Conservation (phyloP, 352 stramenopile species). For the Phytopythium montanum region DNA sequence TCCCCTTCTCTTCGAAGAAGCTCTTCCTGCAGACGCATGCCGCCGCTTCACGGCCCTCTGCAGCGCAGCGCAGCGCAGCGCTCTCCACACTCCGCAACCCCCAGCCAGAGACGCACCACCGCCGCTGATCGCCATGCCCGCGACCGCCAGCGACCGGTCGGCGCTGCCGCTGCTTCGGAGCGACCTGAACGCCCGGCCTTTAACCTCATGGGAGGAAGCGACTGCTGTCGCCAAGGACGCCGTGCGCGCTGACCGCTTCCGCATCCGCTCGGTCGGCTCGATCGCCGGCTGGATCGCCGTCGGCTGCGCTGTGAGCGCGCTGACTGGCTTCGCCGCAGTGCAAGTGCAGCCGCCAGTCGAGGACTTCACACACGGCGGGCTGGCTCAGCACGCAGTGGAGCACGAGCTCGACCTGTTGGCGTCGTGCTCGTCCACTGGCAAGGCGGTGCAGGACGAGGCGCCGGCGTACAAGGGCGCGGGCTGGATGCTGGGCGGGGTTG, state of each 20-base stretch:
- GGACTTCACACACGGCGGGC: slow-evolving; percentile 37
- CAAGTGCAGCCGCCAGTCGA: slow-evolving; percentile 15
- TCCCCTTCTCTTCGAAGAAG: slow-evolving; percentile 5
- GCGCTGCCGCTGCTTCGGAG: slow-evolving; percentile 21
- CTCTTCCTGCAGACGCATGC: no score
- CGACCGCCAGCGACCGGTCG: slow-evolving; percentile 5
- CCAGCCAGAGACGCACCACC: not conserved
- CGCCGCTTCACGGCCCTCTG: not conserved
- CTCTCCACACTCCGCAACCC: not conserved
- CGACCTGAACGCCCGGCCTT: not conserved
- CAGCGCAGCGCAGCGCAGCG: not conserved
- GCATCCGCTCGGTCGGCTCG: slow-evolving; percentile 31
- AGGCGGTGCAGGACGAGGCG: slow-evolving; percentile 6
- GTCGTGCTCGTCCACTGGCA: slow-evolving; percentile 24
- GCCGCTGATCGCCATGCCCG: not conserved
- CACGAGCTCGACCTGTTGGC: slow-evolving; percentile 53
- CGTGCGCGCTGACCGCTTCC: slow-evolving; percentile 33
- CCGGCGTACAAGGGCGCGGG: slow-evolving; percentile 32
- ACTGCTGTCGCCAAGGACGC: slow-evolving; percentile 2
- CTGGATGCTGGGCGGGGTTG: slow-evolving; percentile 63
- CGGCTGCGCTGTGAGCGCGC: slow-evolving; percentile 42
- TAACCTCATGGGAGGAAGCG: not conserved
- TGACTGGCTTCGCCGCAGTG: slow-evolving; percentile 10
- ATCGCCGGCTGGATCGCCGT: slow-evolving; percentile 49
- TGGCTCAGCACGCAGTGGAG: slow-evolving; percentile 45